Evolutionary conservation across 1,139 yeast species (phyloP).

Genomic region (Diutina rugosa): DNA sequence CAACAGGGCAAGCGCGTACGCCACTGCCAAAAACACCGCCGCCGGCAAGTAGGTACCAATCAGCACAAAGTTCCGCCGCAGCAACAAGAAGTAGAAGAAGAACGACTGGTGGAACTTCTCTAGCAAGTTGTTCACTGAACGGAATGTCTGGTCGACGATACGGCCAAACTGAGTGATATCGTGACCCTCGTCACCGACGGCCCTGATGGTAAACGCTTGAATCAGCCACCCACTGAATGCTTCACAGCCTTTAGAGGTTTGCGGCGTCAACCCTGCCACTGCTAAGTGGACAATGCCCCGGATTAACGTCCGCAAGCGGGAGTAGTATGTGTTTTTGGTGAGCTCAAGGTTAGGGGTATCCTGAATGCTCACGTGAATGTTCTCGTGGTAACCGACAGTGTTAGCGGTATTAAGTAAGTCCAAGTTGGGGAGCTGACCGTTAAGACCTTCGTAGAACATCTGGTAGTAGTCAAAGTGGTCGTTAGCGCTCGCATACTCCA

Average conservation of each 20-base stretch:
- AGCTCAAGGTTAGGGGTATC: conserved; percentile 36
- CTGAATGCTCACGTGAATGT: conserved; percentile 57
- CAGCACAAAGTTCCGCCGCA: conserved; percentile 74
- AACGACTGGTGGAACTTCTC: conserved; percentile 97
- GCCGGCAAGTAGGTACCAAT: conserved; percentile 90
- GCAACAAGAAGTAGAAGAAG: conserved; percentile 76
- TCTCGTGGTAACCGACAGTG: conserved; percentile 60
- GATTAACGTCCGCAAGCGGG: conserved; percentile 47
- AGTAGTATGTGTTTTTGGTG: conserved; percentile 29
- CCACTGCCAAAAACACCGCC: conserved; percentile 58
- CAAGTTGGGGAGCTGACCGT: conserved; percentile 91
- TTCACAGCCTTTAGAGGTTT: conserved; percentile 56
- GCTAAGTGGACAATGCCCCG: conserved; percentile 59
- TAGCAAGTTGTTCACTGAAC: conserved; percentile 82
- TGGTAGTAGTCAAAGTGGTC: conserved; percentile 72
- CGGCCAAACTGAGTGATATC: conserved; percentile 92
- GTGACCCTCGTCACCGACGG: conserved; percentile 33
- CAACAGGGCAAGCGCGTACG: conserved; percentile 62
- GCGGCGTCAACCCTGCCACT: conserved; percentile 49
- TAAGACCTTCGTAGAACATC: conserved; percentile 72
- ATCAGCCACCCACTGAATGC: conserved; percentile 95
- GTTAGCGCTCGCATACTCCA: conserved; percentile 59
- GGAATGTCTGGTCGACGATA: conserved; percentile 71
- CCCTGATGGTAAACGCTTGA: conserved; percentile 75
- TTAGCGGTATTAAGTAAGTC: conserved; percentile 80